Percentiles rank a stretch among this genome's conserved stretches.
Evolutionary conservation across 2,329 filamentous ascomycete species (phyloP).

Genomic region (Neurospora sp.): DNA sequence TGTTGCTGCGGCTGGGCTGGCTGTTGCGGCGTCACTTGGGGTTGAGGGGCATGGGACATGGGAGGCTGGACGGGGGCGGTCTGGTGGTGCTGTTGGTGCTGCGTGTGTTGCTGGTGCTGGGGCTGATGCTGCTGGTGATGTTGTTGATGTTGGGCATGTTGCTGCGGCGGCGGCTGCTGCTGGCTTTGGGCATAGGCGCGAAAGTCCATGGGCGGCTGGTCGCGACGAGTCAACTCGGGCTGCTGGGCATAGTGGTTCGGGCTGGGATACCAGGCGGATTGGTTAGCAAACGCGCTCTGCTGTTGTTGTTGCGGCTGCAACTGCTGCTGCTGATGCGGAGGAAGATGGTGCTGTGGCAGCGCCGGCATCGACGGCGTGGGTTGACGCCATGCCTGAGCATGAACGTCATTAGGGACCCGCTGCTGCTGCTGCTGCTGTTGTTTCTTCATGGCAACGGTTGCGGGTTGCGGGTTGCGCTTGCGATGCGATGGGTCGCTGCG

Average conservation of each 20-base stretch:
- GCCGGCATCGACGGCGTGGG: conserved; percentile 20
- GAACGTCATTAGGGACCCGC: conserved; percentile 15
- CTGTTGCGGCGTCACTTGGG: conserved; percentile 14
- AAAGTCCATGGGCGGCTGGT: conserved; percentile 30
- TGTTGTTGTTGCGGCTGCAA: conserved; percentile 16
- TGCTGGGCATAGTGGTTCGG: conserved; percentile 33
- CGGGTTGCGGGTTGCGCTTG: background rate
- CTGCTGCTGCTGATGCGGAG: conserved; percentile 20
- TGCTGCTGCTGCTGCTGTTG: conserved; percentile 3
- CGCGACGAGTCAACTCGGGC: conserved; percentile 32
- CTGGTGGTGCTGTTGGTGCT: conserved; percentile 23
- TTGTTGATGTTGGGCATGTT: conserved; percentile 20
- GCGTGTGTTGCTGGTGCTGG: conserved; percentile 23
- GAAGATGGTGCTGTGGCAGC: conserved; percentile 21
- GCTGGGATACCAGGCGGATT: conserved; percentile 26
- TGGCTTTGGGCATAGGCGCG: conserved; percentile 23
- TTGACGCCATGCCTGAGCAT: conserved; percentile 21
- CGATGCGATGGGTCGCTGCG: background rate
- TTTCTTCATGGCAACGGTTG: conserved; percentile 18
- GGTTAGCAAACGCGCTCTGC: conserved; percentile 26
- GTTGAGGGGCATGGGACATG: conserved; percentile 17
- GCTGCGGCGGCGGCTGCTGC: conserved; percentile 23
- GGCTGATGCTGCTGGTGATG: conserved; percentile 22
- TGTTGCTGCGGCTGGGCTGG: conserved; percentile 23
- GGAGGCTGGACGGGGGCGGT: conserved; percentile 5